Evolutionary conservation across 169 alveolate genomes (phyloP).

Genomic region (Plasmodium fragile): DNA sequence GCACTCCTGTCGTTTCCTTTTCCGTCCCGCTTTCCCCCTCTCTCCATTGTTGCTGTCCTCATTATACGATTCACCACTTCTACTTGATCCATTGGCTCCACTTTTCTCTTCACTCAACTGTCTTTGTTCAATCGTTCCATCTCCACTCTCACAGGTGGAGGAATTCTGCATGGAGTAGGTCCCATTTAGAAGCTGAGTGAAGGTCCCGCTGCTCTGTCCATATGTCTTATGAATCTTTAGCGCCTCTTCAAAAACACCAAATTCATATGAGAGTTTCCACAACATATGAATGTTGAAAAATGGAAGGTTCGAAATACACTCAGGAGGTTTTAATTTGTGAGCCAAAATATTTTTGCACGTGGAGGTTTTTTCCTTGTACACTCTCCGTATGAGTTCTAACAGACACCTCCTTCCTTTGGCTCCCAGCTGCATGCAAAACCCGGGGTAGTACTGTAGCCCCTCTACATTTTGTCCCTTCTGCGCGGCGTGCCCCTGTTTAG

Average conservation of each 20-base stretch:
- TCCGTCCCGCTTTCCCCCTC: background rate
- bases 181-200: background rate
- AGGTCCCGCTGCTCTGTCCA: background rate
- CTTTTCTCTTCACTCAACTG: background rate
- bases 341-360: constrained; percentile 79
- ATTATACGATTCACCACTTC: background rate
- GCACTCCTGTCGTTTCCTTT: background rate
- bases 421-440: constrained; percentile 82
- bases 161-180: background rate
- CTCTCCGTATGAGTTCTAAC: constrained; percentile 80
- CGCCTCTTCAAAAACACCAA: constrained; percentile 84
- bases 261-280: constrained; percentile 83
- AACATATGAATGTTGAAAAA: constrained; percentile 83
- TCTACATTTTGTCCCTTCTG: background rate
- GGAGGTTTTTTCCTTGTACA: constrained; percentile 80
- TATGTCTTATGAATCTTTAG: constrained; percentile 66
- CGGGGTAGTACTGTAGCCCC: constrained; percentile 65
- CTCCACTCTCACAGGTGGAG: background rate
- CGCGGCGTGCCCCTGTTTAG: background rate
- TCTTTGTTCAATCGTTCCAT: background rate
- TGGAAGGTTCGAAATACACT: constrained; percentile 82
- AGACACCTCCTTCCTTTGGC: constrained; percentile 85
- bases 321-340: constrained; percentile 79
- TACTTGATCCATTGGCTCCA: background rate
- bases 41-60: background rate